These are phyloP conservation scores for Thyridium curvatum DNA, from an alignment of 2,329 filamentous ascomycete genomes.

Conservation along the genomic window DNA sequence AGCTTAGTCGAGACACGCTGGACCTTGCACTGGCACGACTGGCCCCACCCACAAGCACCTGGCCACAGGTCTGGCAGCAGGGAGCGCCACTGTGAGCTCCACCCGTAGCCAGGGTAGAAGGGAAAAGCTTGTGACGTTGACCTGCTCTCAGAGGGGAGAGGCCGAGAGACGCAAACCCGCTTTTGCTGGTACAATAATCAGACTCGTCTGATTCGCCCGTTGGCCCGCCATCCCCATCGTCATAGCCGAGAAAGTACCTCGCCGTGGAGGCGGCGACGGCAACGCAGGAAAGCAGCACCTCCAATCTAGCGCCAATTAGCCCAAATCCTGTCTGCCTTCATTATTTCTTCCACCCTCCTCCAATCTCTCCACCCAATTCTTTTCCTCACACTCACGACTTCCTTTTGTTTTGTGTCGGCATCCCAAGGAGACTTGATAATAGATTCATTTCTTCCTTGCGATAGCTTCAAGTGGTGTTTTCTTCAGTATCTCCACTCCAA, in stretches of 20 bases:
- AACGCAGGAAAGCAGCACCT: not conserved
- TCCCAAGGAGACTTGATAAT: conserved; percentile 11
- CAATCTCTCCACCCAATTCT: conserved; percentile 30
- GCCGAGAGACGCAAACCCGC: not conserved
- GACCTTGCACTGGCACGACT: no score
- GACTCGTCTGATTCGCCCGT: conserved; percentile 16
- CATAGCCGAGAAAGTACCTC: conserved; percentile 17
- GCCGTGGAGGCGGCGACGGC: not conserved
- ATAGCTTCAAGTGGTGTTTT: conserved; percentile 14
- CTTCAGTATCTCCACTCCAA: conserved; percentile 24
- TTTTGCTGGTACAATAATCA: conserved; percentile 13
- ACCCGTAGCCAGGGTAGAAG: no score
- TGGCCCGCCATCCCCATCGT: conserved; percentile 16
- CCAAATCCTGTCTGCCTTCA: conserved; percentile 3
- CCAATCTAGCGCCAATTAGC: not conserved
- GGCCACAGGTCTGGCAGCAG: no score
- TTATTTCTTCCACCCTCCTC: not conserved
- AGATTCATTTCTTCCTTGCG: conserved; percentile 21
- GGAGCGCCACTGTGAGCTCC: no score
- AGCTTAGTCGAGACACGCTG: no score
- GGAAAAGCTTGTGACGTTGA: no score
- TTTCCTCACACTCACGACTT: conserved; percentile 10
- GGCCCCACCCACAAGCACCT: no score
- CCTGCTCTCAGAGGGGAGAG: not conserved
- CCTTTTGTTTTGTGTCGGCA: conserved; percentile 13